Conservation (phyloP, 192 early-diverging fungal species). For the Paraglomus occultum region DNA sequence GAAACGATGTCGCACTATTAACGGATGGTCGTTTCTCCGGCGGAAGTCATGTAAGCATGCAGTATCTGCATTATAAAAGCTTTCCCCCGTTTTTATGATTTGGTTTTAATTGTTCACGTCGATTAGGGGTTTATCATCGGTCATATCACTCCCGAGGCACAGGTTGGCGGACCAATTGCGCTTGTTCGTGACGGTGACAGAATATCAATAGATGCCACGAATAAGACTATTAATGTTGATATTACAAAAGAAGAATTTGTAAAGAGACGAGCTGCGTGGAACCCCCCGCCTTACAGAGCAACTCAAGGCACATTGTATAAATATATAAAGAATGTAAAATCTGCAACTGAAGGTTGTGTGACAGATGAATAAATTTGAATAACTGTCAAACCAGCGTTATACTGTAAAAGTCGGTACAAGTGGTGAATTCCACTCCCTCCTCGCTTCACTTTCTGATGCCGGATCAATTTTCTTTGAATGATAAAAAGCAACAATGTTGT, state of each 20-base stretch:
- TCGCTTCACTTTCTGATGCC: too few species aligned
- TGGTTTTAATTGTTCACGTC: conserved; percentile 20
- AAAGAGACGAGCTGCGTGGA: conserved; percentile 69
- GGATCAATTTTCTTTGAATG: too few species aligned
- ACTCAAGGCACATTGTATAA: conserved; percentile 87
- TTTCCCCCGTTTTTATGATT: conserved; percentile 12
- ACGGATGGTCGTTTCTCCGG: conserved; percentile 99
- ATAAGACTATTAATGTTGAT: conserved; percentile 72
- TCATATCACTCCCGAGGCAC: conserved; percentile 98
- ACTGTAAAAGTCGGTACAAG: too few species aligned
- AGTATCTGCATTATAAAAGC: neutral
- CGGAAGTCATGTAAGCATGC: conserved; percentile 76
- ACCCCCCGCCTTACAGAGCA: conserved; percentile 84
- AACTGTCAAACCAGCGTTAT: neutral
- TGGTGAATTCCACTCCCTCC: too few species aligned
- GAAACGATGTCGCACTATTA: conserved; percentile 93
- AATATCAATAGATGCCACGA: conserved; percentile 85
- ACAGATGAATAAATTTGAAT: conserved; percentile 67
- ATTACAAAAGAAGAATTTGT: conserved; percentile 77
- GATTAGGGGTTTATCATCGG: conserved; percentile 96
- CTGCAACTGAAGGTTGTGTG: conserved; percentile 79
- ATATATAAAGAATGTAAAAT: conserved; percentile 87
- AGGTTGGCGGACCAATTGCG: conserved; percentile 94
- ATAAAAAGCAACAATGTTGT: too few species aligned
- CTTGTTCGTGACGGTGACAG: conserved; percentile 87